Conservation (phyloP, 371 early-diverging fungal species). For the Haplosporangium sp. region DNA sequence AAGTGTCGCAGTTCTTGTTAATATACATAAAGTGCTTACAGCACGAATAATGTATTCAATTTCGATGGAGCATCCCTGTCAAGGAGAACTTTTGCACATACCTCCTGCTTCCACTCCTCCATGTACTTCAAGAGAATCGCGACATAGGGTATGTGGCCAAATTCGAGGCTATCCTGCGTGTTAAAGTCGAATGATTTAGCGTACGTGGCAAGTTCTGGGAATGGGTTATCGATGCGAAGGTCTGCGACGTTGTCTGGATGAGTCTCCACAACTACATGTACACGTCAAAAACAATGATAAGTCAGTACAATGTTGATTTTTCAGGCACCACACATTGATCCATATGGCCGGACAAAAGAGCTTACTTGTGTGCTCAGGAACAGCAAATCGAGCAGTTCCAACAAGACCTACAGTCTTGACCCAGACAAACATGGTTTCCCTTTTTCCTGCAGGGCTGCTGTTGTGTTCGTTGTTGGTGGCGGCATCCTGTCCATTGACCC, state of each 20-base stretch:
- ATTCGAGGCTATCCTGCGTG: conserved; percentile 72
- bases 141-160: conserved; percentile 87
- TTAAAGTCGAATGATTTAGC: conserved; percentile 74
- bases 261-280: conserved; percentile 82
- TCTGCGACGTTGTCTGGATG: conserved; percentile 86
- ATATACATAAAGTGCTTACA: background rate
- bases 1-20: background rate
- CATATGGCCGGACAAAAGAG: background rate
- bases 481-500: conserved; percentile 43
- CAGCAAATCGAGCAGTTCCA: conserved; percentile 74
- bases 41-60: no score
- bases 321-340: no score
- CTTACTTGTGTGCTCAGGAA: conserved; percentile 82
- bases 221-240: conserved; percentile 86
- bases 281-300: background rate
- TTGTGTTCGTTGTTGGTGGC: background rate
- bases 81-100: conserved; percentile 4
- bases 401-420: conserved; percentile 80
- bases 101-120: conserved; percentile 71
- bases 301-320: background rate
- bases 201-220: conserved; percentile 73
- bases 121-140: conserved; percentile 82
- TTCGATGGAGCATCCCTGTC: no score
- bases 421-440: conserved; percentile 73
- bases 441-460: conserved; percentile 23